Evolutionary conservation across 2,329 filamentous ascomycete genomes (phyloP), one percentile per base, ranked within the genome.

Genomic region (Zasmidium angulare): DNA sequence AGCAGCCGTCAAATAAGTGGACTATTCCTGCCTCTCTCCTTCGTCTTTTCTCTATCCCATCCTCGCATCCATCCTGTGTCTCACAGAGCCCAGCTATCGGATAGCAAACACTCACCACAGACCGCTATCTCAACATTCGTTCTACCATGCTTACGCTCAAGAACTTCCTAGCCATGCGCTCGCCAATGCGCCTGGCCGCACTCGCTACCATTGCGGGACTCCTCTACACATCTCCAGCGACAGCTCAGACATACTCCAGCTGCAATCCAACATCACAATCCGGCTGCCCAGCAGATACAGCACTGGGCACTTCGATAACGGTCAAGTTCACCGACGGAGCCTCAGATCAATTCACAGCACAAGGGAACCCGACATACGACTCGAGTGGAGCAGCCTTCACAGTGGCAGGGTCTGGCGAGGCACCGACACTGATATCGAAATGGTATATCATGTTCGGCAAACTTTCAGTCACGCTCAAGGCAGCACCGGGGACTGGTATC

Each of bases 401-500:
- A 23, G 88, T 99, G 54, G 77, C 85, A 54, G 79, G 87, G 71
- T 82, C 87, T 53, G 93, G 93, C 58, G 91, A 99, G 72, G 85
- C 91, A 2, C 95, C 95, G 0, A 89, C 93, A 74, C 85, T 99
- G 62, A 84, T 84, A 65, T 96, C 92, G 62, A 86, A 95, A 70
- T 98, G 96, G 85, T 98, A 97, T 82, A 96, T 99, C 79, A 98
- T 99, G 95, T 99, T 97, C 74, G 95, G 95, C 66, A 89, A 88
- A 64, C 90, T 97, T 71, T 89, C 96, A 66, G 85, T 93, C 66
- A 88, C 86, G 29, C 83, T 97, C 80, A 93, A 93, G 77, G 87
- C 91, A 23, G 92, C 95, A 10, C 88, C 92, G 0, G 95, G 95
- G 7, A 87, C 85, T 10, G 95, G 95, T 60, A 97, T 99, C 69